Base-by-base conservation (phyloP, 257 asterid genomes). In the Nicotiana paniculata region DNA sequence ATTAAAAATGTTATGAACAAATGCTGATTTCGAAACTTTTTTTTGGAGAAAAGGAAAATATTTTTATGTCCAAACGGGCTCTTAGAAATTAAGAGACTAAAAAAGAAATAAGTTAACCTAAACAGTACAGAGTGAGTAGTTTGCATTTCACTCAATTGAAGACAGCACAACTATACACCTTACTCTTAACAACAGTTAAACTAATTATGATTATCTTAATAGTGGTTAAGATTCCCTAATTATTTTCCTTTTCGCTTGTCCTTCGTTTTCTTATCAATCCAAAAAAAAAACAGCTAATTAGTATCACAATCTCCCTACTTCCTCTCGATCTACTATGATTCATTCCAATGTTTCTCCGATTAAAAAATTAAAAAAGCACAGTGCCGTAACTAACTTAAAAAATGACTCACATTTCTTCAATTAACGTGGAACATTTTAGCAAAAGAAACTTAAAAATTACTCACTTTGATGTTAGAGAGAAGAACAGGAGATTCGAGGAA, bases 401-500 rank as follows among this genome's bases (percentile, higher is more conserved):
- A 28, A 64, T 64, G 4, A 64, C 10, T 16, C 51, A 63, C 10
- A 13, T 65, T 48, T 48, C 37, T 13, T 72, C 79, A 48, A 32
- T 11, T 13, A 70, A 24, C 13, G 21, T 46, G 21, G 17, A 46
- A 72, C 61, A 72, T 72, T 72, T 4, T 4, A 75, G 28, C 43
- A 28, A 51, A 75, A 48, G 4, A 8, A 75, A 15, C 28, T 26
- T 26, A 24, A 53, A 83, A 13, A 17, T 10, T 39, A 82, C 82
- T 82, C 13, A 94, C 99, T 98, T 96, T 96, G 85, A 93, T 90
- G 90, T 96, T 91, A 39, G 98, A 94, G 63, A 96, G 97, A 21
- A 96, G 95, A 75, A 96, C 97, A 1, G 99, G 99, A 4, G 99
- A 96, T 81, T 96, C 99, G 79, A 94, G 97, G 58, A 96, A 91